Conservation (phyloP, 495 filamentous ascomycete genomes). For the Lentithecium fluviatile region DNA sequence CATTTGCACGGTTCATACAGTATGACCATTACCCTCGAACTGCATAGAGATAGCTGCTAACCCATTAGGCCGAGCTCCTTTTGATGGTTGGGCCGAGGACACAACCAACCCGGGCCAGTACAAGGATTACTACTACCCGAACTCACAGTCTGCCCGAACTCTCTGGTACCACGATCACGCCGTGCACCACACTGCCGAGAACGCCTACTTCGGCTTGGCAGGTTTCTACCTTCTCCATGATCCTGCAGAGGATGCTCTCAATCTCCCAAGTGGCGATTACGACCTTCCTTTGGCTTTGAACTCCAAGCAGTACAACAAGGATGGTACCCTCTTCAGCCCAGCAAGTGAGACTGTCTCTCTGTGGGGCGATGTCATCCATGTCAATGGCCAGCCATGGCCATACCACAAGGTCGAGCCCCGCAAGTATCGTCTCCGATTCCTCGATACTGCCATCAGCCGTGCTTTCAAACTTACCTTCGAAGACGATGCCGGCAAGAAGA, state of each 20-base stretch:
- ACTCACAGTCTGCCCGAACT: conserved; percentile 50
- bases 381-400: conserved; percentile 60
- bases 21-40: no score
- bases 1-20: conserved; percentile 57
- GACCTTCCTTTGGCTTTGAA: conserved; percentile 54
- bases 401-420: conserved; percentile 55
- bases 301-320: conserved; percentile 50
- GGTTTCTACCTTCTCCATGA: conserved; percentile 51
- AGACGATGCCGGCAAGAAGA: conserved; percentile 34
- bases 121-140: conserved; percentile 63
- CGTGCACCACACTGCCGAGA: conserved; percentile 46
- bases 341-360: conserved; percentile 46
- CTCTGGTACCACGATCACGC: conserved; percentile 63
- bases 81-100: conserved; percentile 61
- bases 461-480: conserved; percentile 52
- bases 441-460: conserved; percentile 52
- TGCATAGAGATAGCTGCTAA: no score
- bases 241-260: conserved; percentile 46
- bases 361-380: conserved; percentile 56
- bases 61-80: conserved; percentile 40
- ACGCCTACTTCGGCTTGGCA: conserved; percentile 57
- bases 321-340: conserved; percentile 49
- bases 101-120: conserved; percentile 50
- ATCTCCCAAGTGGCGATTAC: conserved; percentile 50
- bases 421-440: conserved; percentile 57